Evolutionary conservation across 306 rosid species (phyloP), one percentile per base, ranked within the genome.

Genomic region (Gillenia trifoliata): DNA sequence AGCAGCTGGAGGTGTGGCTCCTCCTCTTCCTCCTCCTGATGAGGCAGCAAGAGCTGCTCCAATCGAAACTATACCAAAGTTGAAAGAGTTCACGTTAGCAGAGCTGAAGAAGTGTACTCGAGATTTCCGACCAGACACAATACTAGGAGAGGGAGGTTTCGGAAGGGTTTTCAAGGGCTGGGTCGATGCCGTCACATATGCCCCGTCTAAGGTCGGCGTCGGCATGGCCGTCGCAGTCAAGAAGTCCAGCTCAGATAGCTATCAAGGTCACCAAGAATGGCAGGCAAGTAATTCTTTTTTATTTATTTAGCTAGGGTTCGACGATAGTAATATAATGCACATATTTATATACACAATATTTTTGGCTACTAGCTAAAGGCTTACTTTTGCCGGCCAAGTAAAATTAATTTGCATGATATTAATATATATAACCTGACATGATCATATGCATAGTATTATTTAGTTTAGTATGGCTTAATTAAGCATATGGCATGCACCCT

Each of bases 151-250:
- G 55, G 99, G 99, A 10, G 98, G 99, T 16, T 95, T 95, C 30
- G 99, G 99, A 2, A 76, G 89, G 52, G 99, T 95, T 6, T 95
- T 92, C 83, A 95, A 84, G 75, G 99, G 99, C 1, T 94, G 99
- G 99, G 45, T 94, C 7, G 97, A 94, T 2, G 22, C 64, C 11
- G 71, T 63, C 5, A 89, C 87, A 0, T 80, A 79, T 43, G 87
- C 87, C 11, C 98, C 99, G 0, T 86, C 96, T 0, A 86, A 29
- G 69, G 84, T 83, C 40, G 98, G 96, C 4, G 77, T 76, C 11
- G 99, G 99, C 10, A 78, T 89, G 4, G 82, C 99, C 0, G 92
- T 94, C 3, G 99, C 98, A 6, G 97, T 94, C 11, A 94, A 92
- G 79, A 94, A 85, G 64, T 90, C 93, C 6, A 84, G 43, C 68